Evolutionary conservation across 2,329 filamentous ascomycete species (phyloP), one percentile per base, ranked within the genome.

Genomic region (Monosporascus sp.): DNA sequence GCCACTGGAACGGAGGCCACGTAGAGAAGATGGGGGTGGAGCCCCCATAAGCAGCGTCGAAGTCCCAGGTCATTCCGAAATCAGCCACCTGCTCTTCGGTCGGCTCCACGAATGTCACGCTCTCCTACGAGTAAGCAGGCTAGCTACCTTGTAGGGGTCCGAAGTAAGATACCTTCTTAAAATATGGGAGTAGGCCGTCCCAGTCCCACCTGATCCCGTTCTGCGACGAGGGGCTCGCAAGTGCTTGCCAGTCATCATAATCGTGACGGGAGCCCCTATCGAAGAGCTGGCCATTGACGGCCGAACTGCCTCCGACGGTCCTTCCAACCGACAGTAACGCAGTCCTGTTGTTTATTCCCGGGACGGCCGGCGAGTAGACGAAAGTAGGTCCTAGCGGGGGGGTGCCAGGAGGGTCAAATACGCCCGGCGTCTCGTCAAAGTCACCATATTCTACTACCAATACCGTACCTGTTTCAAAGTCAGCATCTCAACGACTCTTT

Each of bases 251-350:
- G 20, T 67, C 65, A 50, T 73, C 64, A 49, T 69, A 69, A 58
- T 73, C 70, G 52, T 60, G 60, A 15, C 63, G 65, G 3, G 67
- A 67, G 2, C 65, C 65, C 17, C 71, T 65, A 53, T 73, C 70
- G 50, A 72, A 69, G 60, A 72, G 68, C 65, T 69, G 67, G 7
- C 70, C 70, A 50, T 73, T 73, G 49, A 70, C 58, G 27, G 69
- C 63, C 5, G 69, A 71, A 48, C 67, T 64, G 37, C 71, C 71
- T 6, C 71, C 71, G 3, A 73, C 62, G 8, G 64, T 65, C 55
- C 66, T 65, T 7, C 70, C 70, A 18, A 67, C 66, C 8, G 63
- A 55, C 8, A 71, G 57, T 2, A 55, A 55, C 8, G 64, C 65
- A 5, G 59, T 51, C 41, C 55, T 55, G 57, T 65, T 66, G 48